Conservation (phyloP, 176 grass and related monocot genomes). For the Hordeum vulgare region MorexV3_pseudomolecules_assembly NC_058518.1:257657177-257657676, state of each 20-base stretch:
- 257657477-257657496: constrained; percentile 91
- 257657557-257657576: constrained; percentile 86
- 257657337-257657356: background rate
- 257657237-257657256: constrained; percentile 82
- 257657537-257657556: constrained; percentile 89
- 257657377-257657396: background rate
- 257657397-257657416: constrained; percentile 3
- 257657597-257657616: constrained; percentile 86
- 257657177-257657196: constrained; percentile 86
- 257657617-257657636: constrained; percentile 85
- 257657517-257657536: constrained; percentile 85
- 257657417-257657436: background rate
- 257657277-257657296: constrained; percentile 98
- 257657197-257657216: constrained; percentile 76
- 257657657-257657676: constrained; percentile 92
- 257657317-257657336: constrained; percentile 85
- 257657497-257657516: constrained; percentile 88
- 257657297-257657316: constrained; percentile 99
- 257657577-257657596: constrained; percentile 89
- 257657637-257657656: constrained; percentile 93
- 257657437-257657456: constrained; percentile 5
- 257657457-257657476: constrained; percentile 84
- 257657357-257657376: background rate
- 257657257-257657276: constrained; percentile 95
- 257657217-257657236: constrained; percentile 94